Percentiles rank a stretch among this genome's conserved stretches.
Conservation (phyloP, 441 rosid genomes). For the Corymbia citriodora region DNA sequence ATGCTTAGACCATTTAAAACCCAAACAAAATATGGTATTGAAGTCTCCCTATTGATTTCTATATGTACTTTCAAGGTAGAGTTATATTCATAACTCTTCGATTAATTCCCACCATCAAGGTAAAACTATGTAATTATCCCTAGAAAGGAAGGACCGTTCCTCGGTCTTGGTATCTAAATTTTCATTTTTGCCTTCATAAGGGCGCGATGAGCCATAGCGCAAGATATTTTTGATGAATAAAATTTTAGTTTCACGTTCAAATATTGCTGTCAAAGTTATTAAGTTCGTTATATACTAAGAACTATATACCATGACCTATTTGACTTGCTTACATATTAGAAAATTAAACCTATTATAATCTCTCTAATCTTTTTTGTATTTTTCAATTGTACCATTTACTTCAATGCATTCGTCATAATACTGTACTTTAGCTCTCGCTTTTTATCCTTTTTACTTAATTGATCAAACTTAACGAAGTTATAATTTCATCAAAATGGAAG, state of each 20-base stretch:
- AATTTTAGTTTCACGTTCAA: neutral
- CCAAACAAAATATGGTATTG: neutral
- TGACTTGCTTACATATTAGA: neutral
- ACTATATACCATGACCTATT: neutral
- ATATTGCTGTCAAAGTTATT: neutral
- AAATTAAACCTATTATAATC: neutral
- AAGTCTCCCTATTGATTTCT: neutral
- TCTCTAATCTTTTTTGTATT: neutral
- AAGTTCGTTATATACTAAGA: neutral
- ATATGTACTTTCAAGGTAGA: neutral
- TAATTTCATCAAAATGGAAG: neutral
- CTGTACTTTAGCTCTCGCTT: neutral
- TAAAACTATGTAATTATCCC: neutral
- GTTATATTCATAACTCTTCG: neutral
- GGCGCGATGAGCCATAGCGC: neutral
- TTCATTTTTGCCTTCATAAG: neutral
- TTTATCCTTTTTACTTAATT: too few species aligned
- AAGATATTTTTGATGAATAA: neutral
- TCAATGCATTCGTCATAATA: neutral
- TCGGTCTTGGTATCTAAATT: neutral
- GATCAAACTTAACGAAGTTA: neutral
- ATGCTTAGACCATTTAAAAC: neutral
- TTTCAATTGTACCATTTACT: neutral
- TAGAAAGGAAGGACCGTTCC: neutral
- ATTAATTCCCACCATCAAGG: neutral